Evolutionary conservation across 345 rosid genomes (phyloP).

Genomic region (Nephelium lappaceum): DNA sequence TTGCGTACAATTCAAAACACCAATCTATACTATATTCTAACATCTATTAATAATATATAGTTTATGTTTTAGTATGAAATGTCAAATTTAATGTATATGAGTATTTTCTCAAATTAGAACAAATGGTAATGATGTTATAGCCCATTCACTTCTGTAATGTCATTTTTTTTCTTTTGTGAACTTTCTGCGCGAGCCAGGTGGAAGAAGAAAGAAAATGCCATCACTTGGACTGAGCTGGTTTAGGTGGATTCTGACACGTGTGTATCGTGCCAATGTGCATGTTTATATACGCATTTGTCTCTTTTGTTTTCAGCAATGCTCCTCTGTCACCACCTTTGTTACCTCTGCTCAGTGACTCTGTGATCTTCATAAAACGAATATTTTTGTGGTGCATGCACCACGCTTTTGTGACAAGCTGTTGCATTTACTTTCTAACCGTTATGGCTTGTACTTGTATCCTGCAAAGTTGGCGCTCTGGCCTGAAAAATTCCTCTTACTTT

Average conservation of each 20-base stretch:
- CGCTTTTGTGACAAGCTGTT: neutral
- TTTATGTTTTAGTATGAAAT: too few species aligned
- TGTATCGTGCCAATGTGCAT: neutral
- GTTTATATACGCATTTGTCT: neutral
- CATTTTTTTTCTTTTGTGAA: neutral
- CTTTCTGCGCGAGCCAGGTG: neutral
- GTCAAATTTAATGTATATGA: too few species aligned
- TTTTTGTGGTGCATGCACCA: neutral
- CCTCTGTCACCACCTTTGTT: neutral
- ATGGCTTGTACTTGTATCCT: slow-evolving; percentile 9
- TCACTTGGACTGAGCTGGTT: neutral
- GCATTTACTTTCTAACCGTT: neutral
- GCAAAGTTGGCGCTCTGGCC: neutral
- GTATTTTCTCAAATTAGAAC: too few species aligned
- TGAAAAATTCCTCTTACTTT: slow-evolving; percentile 6
- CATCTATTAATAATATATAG: too few species aligned
- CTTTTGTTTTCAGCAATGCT: neutral
- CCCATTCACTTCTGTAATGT: neutral
- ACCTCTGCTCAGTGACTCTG: neutral
- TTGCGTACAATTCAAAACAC: too few species aligned
- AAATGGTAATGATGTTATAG: too few species aligned
- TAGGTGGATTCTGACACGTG: slow-evolving; percentile 7
- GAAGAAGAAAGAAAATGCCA: neutral
- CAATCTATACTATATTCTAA: too few species aligned
- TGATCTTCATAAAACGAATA: neutral